Conservation (phyloP, 2,329 filamentous ascomycete genomes). For the Aureobasidium sp. region DNA sequence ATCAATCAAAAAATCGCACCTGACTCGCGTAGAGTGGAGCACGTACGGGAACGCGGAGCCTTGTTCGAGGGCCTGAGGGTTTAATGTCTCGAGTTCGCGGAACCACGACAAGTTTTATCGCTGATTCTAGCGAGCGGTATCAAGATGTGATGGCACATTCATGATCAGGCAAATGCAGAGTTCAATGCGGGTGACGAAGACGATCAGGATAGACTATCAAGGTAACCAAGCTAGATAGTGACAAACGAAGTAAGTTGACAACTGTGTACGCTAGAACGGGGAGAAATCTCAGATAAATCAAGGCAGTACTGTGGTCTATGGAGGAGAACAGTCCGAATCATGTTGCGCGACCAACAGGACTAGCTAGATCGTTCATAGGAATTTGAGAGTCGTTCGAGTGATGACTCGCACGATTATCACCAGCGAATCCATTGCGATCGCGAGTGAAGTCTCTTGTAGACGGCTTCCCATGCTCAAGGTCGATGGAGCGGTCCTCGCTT, state of each 20-base stretch:
- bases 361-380: constrained; percentile 1
- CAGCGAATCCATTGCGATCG: background rate
- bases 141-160: too few species aligned
- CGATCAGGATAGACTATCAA: background rate
- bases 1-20: too few species aligned
- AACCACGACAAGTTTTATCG: too few species aligned
- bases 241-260: background rate
- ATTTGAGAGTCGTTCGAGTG: constrained; percentile 10
- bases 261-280: background rate
- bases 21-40: too few species aligned
- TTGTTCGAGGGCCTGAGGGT: too few species aligned
- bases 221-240: background rate
- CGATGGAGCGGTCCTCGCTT: background rate
- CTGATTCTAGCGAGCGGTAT: too few species aligned
- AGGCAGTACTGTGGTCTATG: background rate
- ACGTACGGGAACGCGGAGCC: too few species aligned
- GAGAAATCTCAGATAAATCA: background rate
- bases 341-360: background rate
- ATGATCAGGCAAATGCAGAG: too few species aligned
- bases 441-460: background rate
- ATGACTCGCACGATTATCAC: background rate
- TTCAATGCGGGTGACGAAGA: too few species aligned
- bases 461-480: background rate
- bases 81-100: too few species aligned
- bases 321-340: background rate